phyloP scores from a whole-genome alignment of 2,329 filamentous ascomycete genomes.

The Kalaharituber pfeilii region DNA sequence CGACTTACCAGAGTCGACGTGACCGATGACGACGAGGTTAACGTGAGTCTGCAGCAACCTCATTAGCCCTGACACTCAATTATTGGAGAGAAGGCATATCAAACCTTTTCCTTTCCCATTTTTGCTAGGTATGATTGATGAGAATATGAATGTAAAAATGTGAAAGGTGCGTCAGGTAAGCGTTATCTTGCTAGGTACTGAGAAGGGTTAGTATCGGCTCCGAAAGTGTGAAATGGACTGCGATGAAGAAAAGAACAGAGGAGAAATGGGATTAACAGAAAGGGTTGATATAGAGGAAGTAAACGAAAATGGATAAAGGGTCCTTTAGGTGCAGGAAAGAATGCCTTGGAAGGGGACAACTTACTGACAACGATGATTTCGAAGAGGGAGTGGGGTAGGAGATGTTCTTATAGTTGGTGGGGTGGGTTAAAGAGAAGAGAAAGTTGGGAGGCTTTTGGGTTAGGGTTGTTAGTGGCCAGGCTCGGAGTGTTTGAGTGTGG shows the following conservation, averaged over 20 bases:
- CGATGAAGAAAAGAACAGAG: neutral
- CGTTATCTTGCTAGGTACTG: conserved; percentile 20
- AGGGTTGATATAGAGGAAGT: neutral
- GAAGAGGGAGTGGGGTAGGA: neutral
- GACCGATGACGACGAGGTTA: conserved; percentile 85
- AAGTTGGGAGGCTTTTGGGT: neutral
- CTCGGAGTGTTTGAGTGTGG: too few relatives aligned
- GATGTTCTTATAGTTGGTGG: conserved; percentile 1
- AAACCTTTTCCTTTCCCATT: conserved; percentile 49
- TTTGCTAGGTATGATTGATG: conserved; percentile 6
- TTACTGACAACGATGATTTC: neutral
- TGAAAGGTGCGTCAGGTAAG: conserved; percentile 19
- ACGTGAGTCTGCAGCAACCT: conserved; percentile 13
- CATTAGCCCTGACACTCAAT: neutral
- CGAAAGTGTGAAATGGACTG: neutral
- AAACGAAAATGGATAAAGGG: neutral
- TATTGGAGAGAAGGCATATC: neutral
- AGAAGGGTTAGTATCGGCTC: conserved; percentile 2
- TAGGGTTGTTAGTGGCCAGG: neutral
- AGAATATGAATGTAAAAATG: conserved; percentile 7
- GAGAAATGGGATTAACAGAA: neutral
- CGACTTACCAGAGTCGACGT: conserved; percentile 65
- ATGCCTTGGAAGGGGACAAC: neutral
- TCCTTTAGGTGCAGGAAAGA: neutral
- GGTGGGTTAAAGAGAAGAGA: too few relatives aligned